Evolutionary conservation across 73 alveolate species (phyloP).

Genomic region (Uronychia setigera): DNA sequence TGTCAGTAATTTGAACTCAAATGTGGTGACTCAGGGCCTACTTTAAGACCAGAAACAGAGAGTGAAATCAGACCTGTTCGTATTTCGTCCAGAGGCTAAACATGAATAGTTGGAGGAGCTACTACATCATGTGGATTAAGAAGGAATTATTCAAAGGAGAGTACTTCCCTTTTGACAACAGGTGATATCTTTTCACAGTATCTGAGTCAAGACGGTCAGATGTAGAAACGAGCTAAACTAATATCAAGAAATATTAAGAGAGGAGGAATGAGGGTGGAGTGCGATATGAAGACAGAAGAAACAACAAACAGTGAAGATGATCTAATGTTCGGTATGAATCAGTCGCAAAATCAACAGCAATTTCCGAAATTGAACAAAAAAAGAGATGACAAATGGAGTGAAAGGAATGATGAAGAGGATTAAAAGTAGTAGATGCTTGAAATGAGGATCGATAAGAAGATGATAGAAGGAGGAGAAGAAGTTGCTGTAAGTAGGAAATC

Average conservation of each 20-base stretch:
- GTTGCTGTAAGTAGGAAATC: background rate
- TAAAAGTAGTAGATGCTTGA: background rate
- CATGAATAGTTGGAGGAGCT: background rate
- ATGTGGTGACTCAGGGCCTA: no score
- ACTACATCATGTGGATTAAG: background rate
- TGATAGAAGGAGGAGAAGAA: background rate
- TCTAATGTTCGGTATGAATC: background rate
- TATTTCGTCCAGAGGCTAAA: no score
- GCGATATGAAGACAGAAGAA: background rate
- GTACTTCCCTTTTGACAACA: background rate
- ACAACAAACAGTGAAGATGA: background rate
- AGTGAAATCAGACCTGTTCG: background rate
- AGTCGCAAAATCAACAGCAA: background rate
- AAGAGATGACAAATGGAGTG: background rate
- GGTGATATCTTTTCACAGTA: background rate
- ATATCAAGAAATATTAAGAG: background rate
- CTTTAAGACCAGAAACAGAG: background rate
- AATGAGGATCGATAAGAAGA: background rate
- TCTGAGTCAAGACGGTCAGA: background rate
- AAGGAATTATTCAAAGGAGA: background rate
- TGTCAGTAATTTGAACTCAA: background rate
- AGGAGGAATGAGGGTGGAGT: background rate
- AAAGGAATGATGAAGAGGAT: background rate
- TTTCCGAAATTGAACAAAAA: background rate
- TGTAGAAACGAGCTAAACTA: background rate